These are phyloP conservation scores for Malassezia caprae DNA, from an alignment of 1,284 basidiomycete species.

Conservation along the genomic window DNA sequence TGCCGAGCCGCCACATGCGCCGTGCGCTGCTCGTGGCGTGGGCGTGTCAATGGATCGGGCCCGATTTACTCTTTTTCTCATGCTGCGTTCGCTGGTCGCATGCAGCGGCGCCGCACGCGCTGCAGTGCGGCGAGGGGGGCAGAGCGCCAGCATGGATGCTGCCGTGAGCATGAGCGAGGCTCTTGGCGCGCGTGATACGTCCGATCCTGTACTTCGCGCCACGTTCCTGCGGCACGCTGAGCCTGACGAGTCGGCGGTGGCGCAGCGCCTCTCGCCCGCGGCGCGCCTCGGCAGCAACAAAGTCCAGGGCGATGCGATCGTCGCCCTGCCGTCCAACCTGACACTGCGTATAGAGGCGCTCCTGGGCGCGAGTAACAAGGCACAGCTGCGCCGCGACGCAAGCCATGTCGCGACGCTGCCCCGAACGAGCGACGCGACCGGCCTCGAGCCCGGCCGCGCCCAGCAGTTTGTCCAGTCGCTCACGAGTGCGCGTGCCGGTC, in stretches of 20 bases:
- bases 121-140: not conserved
- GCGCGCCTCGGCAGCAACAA: constrained; percentile 17
- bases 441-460: not conserved
- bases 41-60: not conserved
- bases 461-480: constrained; percentile 4
- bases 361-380: not conserved
- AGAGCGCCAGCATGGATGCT: not conserved
- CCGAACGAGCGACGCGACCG: not conserved
- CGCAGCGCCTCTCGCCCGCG: constrained; percentile 16
- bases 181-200: not conserved
- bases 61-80: not conserved
- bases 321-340: not conserved
- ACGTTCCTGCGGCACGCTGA: not conserved
- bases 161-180: constrained; percentile 9
- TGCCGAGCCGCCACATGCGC: not conserved
- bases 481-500: not conserved
- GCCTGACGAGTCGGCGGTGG: not conserved
- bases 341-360: not conserved
- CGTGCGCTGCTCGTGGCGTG: not conserved
- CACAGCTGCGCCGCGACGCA: constrained; percentile 10
- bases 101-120: not conserved
- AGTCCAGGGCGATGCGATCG: constrained; percentile 1
- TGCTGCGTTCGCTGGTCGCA: not conserved
- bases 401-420: not conserved
- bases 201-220: not conserved